These are phyloP conservation scores for Ceratocystis harringtonii DNA, from an alignment of 2,329 filamentous ascomycete species.

Conservation along the genomic window DNA sequence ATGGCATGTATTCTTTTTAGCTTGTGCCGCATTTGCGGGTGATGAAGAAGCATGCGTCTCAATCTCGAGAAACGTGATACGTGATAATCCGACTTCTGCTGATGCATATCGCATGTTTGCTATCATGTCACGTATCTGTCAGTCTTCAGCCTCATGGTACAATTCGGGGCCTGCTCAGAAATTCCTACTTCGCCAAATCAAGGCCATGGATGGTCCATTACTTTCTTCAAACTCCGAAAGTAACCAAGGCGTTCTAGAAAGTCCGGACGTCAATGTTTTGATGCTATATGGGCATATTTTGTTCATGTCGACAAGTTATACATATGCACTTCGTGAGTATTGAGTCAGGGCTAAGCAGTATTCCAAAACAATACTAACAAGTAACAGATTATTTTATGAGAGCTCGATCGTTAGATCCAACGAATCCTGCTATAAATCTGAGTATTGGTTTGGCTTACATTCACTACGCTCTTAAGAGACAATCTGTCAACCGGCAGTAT, in stretches of 20 bases:
- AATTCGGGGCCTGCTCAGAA: slow-evolving; percentile 74
- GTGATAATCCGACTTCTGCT: slow-evolving; percentile 61
- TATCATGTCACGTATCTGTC: slow-evolving; percentile 59
- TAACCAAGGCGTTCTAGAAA: slow-evolving; percentile 19
- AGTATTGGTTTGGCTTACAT: slow-evolving; percentile 73
- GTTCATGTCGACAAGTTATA: slow-evolving; percentile 68
- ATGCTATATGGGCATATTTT: slow-evolving; percentile 85
- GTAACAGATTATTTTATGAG: slow-evolving; percentile 62
- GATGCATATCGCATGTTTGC: slow-evolving; percentile 76
- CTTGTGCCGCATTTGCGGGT: slow-evolving; percentile 66
- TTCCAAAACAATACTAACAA: not conserved
- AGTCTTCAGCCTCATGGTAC: slow-evolving; percentile 60
- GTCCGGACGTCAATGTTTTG: slow-evolving; percentile 65
- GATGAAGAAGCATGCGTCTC: slow-evolving; percentile 63
- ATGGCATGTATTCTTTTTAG: slow-evolving; percentile 26
- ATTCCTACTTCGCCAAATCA: slow-evolving; percentile 80
- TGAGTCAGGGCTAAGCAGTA: slow-evolving; percentile 8
- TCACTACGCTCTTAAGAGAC: slow-evolving; percentile 76
- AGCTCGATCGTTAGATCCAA: slow-evolving; percentile 56
- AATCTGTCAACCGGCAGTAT: slow-evolving; percentile 80
- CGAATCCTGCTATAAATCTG: slow-evolving; percentile 65
- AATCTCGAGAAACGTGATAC: slow-evolving; percentile 70
- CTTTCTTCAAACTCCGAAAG: slow-evolving; percentile 21
- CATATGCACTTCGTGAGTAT: slow-evolving; percentile 57
- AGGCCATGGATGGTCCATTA: slow-evolving; percentile 59